Percentiles rank a stretch among this genome's conserved stretches.
Evolutionary conservation across 345 rosid genomes (phyloP).

Genomic region (Murraya koenigii): DNA sequence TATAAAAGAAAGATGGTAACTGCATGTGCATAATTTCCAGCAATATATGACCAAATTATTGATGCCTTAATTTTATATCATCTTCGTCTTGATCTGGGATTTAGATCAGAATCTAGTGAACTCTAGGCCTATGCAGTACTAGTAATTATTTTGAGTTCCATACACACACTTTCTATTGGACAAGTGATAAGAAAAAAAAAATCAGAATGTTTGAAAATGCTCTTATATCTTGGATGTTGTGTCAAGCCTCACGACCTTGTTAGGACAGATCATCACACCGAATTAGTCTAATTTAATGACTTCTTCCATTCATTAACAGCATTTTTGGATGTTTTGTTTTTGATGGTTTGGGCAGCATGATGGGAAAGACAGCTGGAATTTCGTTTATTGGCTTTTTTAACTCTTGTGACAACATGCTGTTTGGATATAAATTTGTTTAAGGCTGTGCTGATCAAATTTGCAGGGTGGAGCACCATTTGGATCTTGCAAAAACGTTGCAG

Average conservation of each 20-base stretch:
- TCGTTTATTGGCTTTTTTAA: background rate
- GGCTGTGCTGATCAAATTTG: conserved; percentile 19
- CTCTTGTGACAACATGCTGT: background rate
- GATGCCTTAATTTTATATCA: background rate
- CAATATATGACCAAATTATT: background rate
- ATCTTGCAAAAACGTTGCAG: conserved; percentile 68
- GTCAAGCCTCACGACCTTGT: background rate
- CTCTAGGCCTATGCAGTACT: background rate
- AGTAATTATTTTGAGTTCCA: background rate
- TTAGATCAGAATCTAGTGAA: background rate
- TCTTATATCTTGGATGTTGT: background rate
- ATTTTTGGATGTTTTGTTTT: background rate
- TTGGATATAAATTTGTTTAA: background rate
- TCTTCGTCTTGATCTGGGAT: background rate
- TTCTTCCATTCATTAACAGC: background rate
- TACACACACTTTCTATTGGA: background rate
- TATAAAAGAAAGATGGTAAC: background rate
- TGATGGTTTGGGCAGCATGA: background rate
- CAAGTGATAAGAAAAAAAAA: background rate
- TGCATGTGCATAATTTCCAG: background rate
- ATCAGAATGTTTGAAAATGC: background rate
- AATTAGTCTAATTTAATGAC: background rate
- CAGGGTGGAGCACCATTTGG: conserved; percentile 90
- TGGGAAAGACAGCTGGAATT: background rate
- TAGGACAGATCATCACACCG: background rate